These are phyloP conservation scores for Emydomyces testavorans DNA, from an alignment of 2,329 filamentous ascomycete species.

Conservation along the genomic window DNA sequence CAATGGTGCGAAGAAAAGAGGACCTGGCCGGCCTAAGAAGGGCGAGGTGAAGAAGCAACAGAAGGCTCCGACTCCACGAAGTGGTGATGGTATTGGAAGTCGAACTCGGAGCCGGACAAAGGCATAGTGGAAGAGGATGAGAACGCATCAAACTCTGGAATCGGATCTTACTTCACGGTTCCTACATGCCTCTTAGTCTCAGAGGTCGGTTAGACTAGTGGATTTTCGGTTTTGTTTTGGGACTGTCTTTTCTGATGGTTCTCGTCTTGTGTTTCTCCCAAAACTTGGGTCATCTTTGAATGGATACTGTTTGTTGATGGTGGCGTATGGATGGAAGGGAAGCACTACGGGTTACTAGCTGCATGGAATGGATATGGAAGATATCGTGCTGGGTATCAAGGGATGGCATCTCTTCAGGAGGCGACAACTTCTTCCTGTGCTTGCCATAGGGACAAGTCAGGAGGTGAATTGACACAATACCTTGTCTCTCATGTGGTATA, in stretches of 20 bases:
- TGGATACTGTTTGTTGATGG: background rate
- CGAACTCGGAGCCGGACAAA: conserved; percentile 32
- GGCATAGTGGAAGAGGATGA: conserved; percentile 8
- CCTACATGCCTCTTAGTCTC: background rate
- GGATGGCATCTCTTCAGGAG: background rate
- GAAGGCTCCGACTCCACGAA: conserved; percentile 18
- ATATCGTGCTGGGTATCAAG: background rate
- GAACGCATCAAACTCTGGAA: background rate
- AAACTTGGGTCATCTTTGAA: background rate
- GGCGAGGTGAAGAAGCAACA: conserved; percentile 14
- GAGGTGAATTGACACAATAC: background rate
- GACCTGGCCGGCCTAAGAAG: conserved; percentile 25
- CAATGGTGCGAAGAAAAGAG: conserved; percentile 25
- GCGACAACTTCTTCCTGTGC: background rate
- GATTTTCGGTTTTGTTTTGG: background rate
- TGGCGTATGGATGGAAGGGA: conserved; percentile 2
- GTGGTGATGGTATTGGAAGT: conserved; percentile 27
- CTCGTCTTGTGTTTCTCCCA: background rate
- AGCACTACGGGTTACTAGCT: background rate
- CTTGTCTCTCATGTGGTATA: no score
- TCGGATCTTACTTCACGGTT: background rate
- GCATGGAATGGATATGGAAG: background rate
- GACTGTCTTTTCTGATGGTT: background rate
- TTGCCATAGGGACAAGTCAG: background rate
- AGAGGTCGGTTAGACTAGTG: background rate